Evolutionary conservation across 1,284 basidiomycete species (phyloP), one percentile per base, ranked within the genome.

Genomic region (Pseudozyma hubeiensis): DNA sequence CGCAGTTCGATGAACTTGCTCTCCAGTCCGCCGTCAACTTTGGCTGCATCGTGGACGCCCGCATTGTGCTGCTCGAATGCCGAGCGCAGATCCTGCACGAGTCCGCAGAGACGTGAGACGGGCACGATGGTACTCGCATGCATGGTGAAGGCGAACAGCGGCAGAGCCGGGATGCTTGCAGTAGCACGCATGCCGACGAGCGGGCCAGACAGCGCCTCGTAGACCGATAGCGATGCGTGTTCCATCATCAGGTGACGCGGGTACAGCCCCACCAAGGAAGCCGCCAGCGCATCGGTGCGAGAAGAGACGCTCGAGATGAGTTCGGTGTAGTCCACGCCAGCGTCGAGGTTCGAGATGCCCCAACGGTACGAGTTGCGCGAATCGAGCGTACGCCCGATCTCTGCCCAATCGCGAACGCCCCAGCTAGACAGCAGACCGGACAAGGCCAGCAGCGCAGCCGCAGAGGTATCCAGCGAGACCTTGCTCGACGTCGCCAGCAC

Each of bases 31-130:
- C 47, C 54, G 17, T 61, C 57, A 7, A 57, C 39, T 1, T 53
- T 34, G 2, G 54, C 30, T 19, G 13, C 30, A 1, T 37, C 14
- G 7, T 48, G 52, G 1, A 43, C 5, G 19, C 11, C 53, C n/a
- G 43, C 53, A 10, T 69, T 65, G 55, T 65, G 47, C 17, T 64
- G 37, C 14, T 73, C 69, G 45, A 68, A 72, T 11, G 62, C 54
- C 0, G 57, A 31, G 7, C 74, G 64, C 13, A 76, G 57, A 6
- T 63, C 41, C 35, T 72, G 68, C 0, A 73, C 53, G n/a, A 76
- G 57, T 0, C 74, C 74, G 46, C 53, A 64, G 40, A 76, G 64
- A 3, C 74, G 58, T n/a, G 74, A 73, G 39, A 76, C 41, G 8
- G 74, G 61, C n/a, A 65, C 66, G 14, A 72, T 17, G n/a, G 74